Conservation (phyloP, 257 asterid species). For the Nicotiana obtusifolia region DNA sequence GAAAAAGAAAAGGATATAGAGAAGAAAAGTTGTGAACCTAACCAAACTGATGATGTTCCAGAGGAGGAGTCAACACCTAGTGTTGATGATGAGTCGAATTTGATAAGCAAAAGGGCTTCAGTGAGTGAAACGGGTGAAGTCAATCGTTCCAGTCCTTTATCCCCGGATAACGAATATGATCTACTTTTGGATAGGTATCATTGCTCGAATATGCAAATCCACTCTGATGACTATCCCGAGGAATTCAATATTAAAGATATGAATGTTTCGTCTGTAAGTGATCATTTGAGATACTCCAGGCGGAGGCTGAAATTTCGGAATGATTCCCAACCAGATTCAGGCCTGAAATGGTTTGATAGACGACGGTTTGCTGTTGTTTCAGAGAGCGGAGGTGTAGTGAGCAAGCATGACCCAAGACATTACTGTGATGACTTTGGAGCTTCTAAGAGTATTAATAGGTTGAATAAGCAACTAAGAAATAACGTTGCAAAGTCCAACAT, state of each 20-base stretch:
- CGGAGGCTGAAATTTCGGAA: constrained; percentile 48
- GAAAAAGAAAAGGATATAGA: constrained; percentile 70
- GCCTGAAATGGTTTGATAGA: constrained; percentile 55
- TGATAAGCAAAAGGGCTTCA: constrained; percentile 35
- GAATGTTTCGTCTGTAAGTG: constrained; percentile 26
- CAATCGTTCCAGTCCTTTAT: constrained; percentile 39
- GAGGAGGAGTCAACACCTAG: constrained; percentile 35
- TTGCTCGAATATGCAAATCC: constrained; percentile 38
- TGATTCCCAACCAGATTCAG: constrained; percentile 45
- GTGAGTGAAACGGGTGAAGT: constrained; percentile 47
- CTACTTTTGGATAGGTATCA: constrained; percentile 43
- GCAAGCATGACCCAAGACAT: constrained; percentile 54
- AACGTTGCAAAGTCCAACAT: constrained; percentile 40
- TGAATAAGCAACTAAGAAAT: constrained; percentile 43
- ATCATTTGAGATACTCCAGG: constrained; percentile 50
- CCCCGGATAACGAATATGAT: constrained; percentile 47
- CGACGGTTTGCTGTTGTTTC: constrained; percentile 37
- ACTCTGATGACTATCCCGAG: constrained; percentile 42
- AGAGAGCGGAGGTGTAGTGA: constrained; percentile 34
- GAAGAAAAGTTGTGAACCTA: constrained; percentile 41
- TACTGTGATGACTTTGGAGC: constrained; percentile 51
- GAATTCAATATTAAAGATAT: constrained; percentile 38
- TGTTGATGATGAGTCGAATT: constrained; percentile 33
- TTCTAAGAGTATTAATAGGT: constrained; percentile 40
- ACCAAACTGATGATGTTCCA: constrained; percentile 24